Evolutionary conservation across 2,329 filamentous ascomycete species (phyloP).

Genomic region (Aureobasidium sp.): DNA sequence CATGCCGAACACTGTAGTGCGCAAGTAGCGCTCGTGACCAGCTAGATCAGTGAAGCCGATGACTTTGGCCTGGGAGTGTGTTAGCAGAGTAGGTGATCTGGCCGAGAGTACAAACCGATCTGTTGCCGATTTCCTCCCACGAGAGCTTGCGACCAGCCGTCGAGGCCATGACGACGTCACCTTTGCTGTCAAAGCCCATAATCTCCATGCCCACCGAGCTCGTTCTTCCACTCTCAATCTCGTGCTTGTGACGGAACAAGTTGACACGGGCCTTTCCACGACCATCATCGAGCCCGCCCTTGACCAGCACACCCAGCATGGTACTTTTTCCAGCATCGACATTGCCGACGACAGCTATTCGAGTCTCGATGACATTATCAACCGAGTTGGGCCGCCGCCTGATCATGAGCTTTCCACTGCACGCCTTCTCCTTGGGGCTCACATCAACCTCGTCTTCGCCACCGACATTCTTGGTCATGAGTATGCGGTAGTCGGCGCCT

Average conservation of each 20-base stretch:
- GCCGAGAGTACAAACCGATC: constrained; percentile 48
- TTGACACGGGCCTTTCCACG: constrained; percentile 90
- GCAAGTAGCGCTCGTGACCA: constrained; percentile 88
- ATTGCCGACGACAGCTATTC: constrained; percentile 95
- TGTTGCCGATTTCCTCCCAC: constrained; percentile 96
- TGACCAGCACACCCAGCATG: constrained; percentile 89
- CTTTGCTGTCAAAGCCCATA: constrained; percentile 87
- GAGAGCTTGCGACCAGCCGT: constrained; percentile 80
- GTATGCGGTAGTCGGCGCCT: constrained; percentile 68
- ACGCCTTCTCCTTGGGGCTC: constrained; percentile 62
- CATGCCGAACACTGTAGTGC: constrained; percentile 93
- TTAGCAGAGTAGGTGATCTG: not conserved
- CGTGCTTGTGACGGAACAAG: constrained; percentile 95
- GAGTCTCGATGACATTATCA: constrained; percentile 88
- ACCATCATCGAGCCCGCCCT: constrained; percentile 90
- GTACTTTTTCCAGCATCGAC: constrained; percentile 97
- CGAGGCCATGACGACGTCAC: constrained; percentile 73
- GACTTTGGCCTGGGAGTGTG: constrained; percentile 62
- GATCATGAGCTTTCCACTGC: constrained; percentile 80
- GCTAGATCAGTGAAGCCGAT: constrained; percentile 95
- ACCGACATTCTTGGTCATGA: constrained; percentile 87
- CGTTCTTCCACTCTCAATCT: constrained; percentile 90
- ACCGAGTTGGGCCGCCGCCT: constrained; percentile 65
- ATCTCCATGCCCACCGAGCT: constrained; percentile 99
- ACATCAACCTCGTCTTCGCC: constrained; percentile 65